Evolutionary conservation across 192 early-diverging fungal genomes (phyloP).

Genomic region (Coemansia sp.): DNA sequence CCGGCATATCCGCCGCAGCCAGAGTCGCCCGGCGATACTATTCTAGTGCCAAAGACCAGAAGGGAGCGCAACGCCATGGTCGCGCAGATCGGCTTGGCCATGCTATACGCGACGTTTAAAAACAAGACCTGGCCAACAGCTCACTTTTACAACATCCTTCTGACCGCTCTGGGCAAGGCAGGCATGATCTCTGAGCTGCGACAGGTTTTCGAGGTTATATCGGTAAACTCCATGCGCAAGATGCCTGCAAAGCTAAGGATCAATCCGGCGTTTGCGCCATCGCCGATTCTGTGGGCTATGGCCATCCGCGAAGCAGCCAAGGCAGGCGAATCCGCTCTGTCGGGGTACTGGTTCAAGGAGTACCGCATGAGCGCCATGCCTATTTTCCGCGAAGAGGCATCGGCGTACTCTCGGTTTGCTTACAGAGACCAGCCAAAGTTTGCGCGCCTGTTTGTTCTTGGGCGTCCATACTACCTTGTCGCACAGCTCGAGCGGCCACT

Average conservation of each 20-base stretch:
- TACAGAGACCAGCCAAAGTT: slow-evolving; percentile 14
- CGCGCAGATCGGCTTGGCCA: slow-evolving; percentile 34
- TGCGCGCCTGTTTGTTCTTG: slow-evolving; percentile 22
- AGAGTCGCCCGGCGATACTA: slow-evolving; percentile 13
- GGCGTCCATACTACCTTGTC: slow-evolving; percentile 34
- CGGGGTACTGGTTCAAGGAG: slow-evolving; percentile 43
- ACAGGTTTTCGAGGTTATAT: slow-evolving; percentile 35
- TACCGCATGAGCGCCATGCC: slow-evolving; percentile 53
- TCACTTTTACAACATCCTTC: slow-evolving; percentile 30
- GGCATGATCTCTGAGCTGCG: slow-evolving; percentile 17
- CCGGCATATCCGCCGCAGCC: slow-evolving; percentile 37
- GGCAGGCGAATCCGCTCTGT: slow-evolving; percentile 20
- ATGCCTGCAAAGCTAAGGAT: slow-evolving; percentile 24
- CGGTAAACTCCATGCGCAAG: slow-evolving; percentile 19
- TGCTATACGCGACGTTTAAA: slow-evolving; percentile 33
- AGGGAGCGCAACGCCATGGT: slow-evolving; percentile 19
- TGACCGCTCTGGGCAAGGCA: slow-evolving; percentile 19
- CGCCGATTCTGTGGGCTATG: slow-evolving; percentile 29
- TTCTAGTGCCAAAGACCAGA: slow-evolving; percentile 12
- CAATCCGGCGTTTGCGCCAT: slow-evolving; percentile 23
- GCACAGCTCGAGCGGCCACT: slow-evolving; percentile 7
- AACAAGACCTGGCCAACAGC: slow-evolving; percentile 20
- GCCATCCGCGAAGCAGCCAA: slow-evolving; percentile 27
- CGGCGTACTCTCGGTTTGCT: slow-evolving; percentile 31
- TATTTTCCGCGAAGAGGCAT: slow-evolving; percentile 38